These are phyloP conservation scores for Anthostomella pinea DNA, from an alignment of 2,329 filamentous ascomycete genomes.

Conservation along the genomic window DNA sequence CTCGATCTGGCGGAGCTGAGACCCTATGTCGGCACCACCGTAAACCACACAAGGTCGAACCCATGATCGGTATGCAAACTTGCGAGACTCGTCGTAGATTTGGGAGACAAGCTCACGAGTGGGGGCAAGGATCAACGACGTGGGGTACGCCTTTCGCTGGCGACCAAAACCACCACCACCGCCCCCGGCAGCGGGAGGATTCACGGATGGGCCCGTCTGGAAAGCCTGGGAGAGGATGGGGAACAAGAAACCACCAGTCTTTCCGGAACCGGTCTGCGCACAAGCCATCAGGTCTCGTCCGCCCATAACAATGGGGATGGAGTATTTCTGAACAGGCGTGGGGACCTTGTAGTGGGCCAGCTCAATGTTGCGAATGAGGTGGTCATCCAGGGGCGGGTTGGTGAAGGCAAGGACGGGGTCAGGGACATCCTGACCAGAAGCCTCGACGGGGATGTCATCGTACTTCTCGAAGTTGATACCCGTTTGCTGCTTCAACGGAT, in stretches of 20 bases:
- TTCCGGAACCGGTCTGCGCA: slow-evolving; percentile 98
- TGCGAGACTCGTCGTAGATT: slow-evolving; percentile 96
- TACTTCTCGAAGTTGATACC: slow-evolving; percentile 99
- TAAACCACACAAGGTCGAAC: slow-evolving; percentile 98
- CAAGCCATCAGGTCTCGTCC: slow-evolving; percentile 99
- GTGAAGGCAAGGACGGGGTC: slow-evolving; percentile 88
- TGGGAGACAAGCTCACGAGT: slow-evolving; percentile 98
- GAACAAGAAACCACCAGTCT: slow-evolving; percentile 99
- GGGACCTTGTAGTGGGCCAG: slow-evolving; percentile 92
- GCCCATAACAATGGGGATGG: slow-evolving; percentile 96
- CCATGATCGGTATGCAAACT: slow-evolving; percentile 99
- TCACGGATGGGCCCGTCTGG: slow-evolving; percentile 75
- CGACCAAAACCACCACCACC: slow-evolving; percentile 75
- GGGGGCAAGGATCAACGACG: slow-evolving; percentile 90
- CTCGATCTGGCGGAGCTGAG: slow-evolving; percentile 97
- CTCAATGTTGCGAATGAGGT: slow-evolving; percentile 89
- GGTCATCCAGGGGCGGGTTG: slow-evolving; percentile 92
- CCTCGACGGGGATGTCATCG: slow-evolving; percentile 98
- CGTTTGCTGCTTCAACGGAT: slow-evolving; percentile 91
- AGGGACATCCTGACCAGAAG: slow-evolving; percentile 88
- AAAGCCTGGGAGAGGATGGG: slow-evolving; percentile 98
- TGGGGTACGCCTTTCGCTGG: slow-evolving; percentile 97
- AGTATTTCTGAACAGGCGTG: slow-evolving; percentile 98
- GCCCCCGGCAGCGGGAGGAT: slow-evolving; percentile 61
- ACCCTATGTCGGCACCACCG: slow-evolving; percentile 97